A percentile compares a stretch with the other conserved stretches of the same genome.
Evolutionary conservation across 2,329 filamentous ascomycete genomes (phyloP).

Genomic region (Raffaelea arxii): DNA sequence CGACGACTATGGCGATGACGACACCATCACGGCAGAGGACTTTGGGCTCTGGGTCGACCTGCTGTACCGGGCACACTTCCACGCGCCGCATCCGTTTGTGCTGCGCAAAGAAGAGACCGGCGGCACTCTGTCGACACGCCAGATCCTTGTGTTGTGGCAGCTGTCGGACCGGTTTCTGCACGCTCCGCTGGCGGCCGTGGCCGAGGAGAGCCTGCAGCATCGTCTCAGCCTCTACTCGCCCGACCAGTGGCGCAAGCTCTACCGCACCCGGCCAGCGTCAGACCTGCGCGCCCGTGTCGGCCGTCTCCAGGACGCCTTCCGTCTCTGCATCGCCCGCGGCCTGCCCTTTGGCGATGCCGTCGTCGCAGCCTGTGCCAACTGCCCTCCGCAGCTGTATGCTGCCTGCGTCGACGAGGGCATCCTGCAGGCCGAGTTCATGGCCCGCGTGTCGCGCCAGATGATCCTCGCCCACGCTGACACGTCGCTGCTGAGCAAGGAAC

Average conservation of each 20-base stretch:
- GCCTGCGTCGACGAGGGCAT: slow-evolving; percentile 9
- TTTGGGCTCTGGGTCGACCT: slow-evolving; percentile 16
- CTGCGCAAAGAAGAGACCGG: slow-evolving; percentile 15
- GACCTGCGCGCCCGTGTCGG: slow-evolving; percentile 12
- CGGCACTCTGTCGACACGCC: slow-evolving; percentile 14
- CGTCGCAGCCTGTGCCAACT: slow-evolving; percentile 13
- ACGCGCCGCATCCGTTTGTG: slow-evolving; percentile 7
- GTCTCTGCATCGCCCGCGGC: slow-evolving; percentile 10
- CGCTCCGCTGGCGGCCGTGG: slow-evolving; percentile 4
- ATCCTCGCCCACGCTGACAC: slow-evolving; percentile 12
- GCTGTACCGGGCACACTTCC: slow-evolving; percentile 13
- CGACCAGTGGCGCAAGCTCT: slow-evolving; percentile 14
- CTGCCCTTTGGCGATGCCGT: slow-evolving; percentile 13
- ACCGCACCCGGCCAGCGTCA: slow-evolving; percentile 10
- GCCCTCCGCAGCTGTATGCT: slow-evolving; percentile 14
- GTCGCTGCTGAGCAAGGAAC: slow-evolving; percentile 9
- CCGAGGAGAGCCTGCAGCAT: slow-evolving; percentile 15
- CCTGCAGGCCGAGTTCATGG: slow-evolving; percentile 15
- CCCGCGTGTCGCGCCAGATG: slow-evolving; percentile 12
- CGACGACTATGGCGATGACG: slow-evolving; percentile 5
- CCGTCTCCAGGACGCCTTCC: slow-evolving; percentile 13
- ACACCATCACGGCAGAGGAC: slow-evolving; percentile 8
- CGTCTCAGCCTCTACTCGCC: slow-evolving; percentile 13
- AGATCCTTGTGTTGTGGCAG: slow-evolving; percentile 15
- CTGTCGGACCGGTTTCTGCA: slow-evolving; percentile 14